Base-by-base conservation (phyloP, 345 rosid species). In the Eucalyptus coolabah region DNA sequence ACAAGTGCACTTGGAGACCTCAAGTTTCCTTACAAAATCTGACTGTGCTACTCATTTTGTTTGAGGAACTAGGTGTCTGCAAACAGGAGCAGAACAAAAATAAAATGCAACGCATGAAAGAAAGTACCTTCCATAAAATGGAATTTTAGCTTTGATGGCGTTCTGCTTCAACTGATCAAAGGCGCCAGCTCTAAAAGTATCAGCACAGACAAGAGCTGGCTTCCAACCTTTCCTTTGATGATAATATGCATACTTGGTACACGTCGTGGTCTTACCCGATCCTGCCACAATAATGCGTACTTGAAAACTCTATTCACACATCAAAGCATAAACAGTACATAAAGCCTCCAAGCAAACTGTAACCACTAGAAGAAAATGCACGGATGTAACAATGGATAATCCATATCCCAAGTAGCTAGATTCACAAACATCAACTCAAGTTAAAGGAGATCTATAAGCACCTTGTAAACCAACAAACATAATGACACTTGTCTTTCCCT, bases 381-480 rank as follows among this genome's bases (percentile, higher is more conserved):
- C 15, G 77, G 77, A 67, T 67, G 40, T 10, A 2, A 67, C 40
- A n/a, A 65, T n/a, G 77, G 11, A n/a, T n/a, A 16, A 67, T 67
- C 77, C 40, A 67, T 67, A 67, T 67, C 80, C 80, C 44, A 34
- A 72, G 44, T 10, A 34, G 40, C 82, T 72, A 34, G 40, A 72
- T 72, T 72, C 26, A 5, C 82, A 10, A 72, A 11, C 82, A 72
- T 72, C 44, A 37, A 18, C 28, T 72, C 45, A 37, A 72, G 82
- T 34, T 72, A 11, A 26, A 69, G 65, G 37, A 8, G 7, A n/a
- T 69, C 12, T 28, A 60, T 16, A 5, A 8, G 47, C 89, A 95
- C 98, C 99, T 95, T 96, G 99, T 87, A 96, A 93, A 86, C 99
- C 99, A 14, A 97, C 99, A 91, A 96, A 96, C 98, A 96, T 96